Evolutionary conservation across 116 monocot species (phyloP), one percentile per base, ranked within the genome.

Genomic region (Zostera marina): DNA sequence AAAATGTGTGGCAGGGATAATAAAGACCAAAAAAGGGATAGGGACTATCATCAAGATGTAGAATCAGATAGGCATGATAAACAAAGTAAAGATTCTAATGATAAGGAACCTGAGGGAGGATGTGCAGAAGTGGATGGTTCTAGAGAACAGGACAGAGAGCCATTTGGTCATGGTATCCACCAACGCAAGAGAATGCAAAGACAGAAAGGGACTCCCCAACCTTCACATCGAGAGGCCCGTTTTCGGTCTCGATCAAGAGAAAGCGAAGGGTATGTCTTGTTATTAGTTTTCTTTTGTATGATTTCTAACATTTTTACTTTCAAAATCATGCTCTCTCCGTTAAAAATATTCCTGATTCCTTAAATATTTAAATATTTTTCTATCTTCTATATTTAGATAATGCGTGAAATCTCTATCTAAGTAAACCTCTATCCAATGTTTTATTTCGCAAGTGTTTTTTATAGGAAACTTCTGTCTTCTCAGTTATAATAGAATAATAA

Each of bases 41-140:
- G 57, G 57, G 81, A 84, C n/a, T n/a, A n/a, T n/a, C n/a, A n/a
- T 66, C 64, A 47, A 47, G 81, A 88, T 69, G 39, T 54, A 17
- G 81, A 73, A 23, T 6, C 47, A 56, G 86, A 83, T 20, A 69
- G 66, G 52, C 66, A 69, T 67, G 86, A 80, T 41, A 74, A 69
- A 15, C 70, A 48, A 5, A 59, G 23, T 26, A 63, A 58, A 23
- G 76, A 72, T 52, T 65, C 23, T 64, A 44, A 70, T 74, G 92
- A 80, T 1, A 92, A 83, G 66, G 86, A 92, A 32, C 32, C 32
- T 8, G 86, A 83, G 72, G 92, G 86, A 69, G 74, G 47, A 25
- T 70, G 53, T 51, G 54, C 60, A 52, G 92, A 88, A 59, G 77
- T 67, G 63, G 83, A 88, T 67, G 80, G 73, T 59, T 53, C 42